These are phyloP conservation scores for Colletotrichum sp. DNA, from an alignment of 2,329 filamentous ascomycete species.

Conservation along the genomic window DNA sequence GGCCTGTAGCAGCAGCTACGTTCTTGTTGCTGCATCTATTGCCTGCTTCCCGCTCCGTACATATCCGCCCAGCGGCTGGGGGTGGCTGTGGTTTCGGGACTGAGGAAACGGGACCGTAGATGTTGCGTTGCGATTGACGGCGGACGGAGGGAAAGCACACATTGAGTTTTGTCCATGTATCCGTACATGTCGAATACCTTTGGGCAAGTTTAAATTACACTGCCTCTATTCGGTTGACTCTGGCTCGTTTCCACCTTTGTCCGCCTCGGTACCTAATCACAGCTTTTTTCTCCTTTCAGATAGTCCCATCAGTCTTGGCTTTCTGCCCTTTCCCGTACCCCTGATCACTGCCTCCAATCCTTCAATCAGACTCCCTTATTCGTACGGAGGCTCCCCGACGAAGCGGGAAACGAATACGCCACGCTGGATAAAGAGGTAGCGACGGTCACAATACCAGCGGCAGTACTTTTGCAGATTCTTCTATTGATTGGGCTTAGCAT, in stretches of 20 bases:
- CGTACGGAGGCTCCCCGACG: background rate
- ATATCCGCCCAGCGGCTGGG: background rate
- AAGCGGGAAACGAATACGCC: background rate
- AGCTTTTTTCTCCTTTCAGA: background rate
- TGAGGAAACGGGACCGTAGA: background rate
- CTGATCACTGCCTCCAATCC: background rate
- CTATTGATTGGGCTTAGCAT: background rate
- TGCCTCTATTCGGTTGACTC: background rate
- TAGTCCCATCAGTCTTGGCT: background rate
- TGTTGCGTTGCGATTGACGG: background rate
- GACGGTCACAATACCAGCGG: background rate
- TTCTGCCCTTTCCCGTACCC: background rate
- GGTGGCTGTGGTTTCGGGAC: background rate
- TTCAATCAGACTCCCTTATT: background rate
- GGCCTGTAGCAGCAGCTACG: background rate
- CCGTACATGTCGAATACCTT: background rate
- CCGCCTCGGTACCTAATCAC: background rate
- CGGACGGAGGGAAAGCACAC: background rate
- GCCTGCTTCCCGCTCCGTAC: conserved; percentile 7
- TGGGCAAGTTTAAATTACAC: background rate
- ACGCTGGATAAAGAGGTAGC: background rate
- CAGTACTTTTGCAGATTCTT: background rate
- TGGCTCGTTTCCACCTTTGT: background rate
- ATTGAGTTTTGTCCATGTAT: background rate
- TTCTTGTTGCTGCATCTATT: conserved; percentile 1